Evolutionary conservation across 768 basidiomycete genomes (phyloP).

Genomic region (Pulveroboletus sp.): DNA sequence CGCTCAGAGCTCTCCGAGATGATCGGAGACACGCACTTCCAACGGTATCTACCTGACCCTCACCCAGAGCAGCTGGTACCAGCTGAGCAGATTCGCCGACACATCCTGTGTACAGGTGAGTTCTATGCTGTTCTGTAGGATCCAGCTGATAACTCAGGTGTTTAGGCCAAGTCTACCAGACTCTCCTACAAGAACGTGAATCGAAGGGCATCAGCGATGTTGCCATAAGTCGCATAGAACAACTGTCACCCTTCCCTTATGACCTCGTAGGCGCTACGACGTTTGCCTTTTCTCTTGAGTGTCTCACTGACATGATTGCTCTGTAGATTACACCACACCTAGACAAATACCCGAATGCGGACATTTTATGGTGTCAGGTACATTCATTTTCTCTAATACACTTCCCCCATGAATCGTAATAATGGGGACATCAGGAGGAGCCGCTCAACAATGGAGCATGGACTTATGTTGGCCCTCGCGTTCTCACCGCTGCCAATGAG

Average conservation of each 20-base stretch:
- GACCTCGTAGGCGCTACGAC: slow-evolving; percentile 81
- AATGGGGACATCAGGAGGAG: slow-evolving; percentile 57
- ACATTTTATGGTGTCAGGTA: slow-evolving; percentile 88
- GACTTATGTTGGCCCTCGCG: slow-evolving; percentile 91
- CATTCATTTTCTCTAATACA: not conserved
- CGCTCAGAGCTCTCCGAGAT: slow-evolving; percentile 86
- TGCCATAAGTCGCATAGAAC: slow-evolving; percentile 91
- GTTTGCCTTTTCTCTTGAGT: not conserved
- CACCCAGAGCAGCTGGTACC: slow-evolving; percentile 66
- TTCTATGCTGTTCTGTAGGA: not conserved
- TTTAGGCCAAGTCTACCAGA: slow-evolving; percentile 88
- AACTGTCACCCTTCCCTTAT: slow-evolving; percentile 96
- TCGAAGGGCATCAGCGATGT: slow-evolving; percentile 88
- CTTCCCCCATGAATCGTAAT: not conserved
- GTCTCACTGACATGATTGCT: slow-evolving; percentile 4
- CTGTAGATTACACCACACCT: slow-evolving; percentile 82
- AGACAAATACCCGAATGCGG: slow-evolving; percentile 95
- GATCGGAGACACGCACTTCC: slow-evolving; percentile 84
- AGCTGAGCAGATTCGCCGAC: slow-evolving; percentile 84
- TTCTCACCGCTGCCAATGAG: slow-evolving; percentile 88
- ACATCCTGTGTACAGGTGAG: slow-evolving; percentile 82
- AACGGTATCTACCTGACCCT: slow-evolving; percentile 87
- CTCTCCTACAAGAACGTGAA: slow-evolving; percentile 85
- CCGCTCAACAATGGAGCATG: slow-evolving; percentile 97
- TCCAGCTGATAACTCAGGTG: not conserved